Conservation (phyloP, 2,329 filamentous ascomycete genomes). For the Colletotrichum spaethianum region DNA sequence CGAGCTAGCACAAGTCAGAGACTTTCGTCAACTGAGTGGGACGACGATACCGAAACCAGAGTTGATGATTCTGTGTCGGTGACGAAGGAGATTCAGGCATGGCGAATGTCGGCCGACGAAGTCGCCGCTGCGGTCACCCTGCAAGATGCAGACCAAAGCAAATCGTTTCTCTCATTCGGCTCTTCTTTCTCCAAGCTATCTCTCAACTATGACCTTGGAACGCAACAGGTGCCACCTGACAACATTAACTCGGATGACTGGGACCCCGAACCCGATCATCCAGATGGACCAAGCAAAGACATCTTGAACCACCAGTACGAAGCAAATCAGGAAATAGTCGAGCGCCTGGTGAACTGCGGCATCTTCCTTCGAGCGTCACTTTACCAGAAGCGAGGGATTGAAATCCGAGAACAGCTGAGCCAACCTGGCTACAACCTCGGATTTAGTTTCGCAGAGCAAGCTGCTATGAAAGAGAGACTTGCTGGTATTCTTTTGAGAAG, state of each 20-base stretch:
- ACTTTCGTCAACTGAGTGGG: slow-evolving; percentile 27
- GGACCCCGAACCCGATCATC: slow-evolving; percentile 46
- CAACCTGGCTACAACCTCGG: slow-evolving; percentile 29
- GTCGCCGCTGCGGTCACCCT: slow-evolving; percentile 46
- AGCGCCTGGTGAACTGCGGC: slow-evolving; percentile 41
- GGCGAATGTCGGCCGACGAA: slow-evolving; percentile 47
- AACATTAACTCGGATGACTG: slow-evolving; percentile 41
- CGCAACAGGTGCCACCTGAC: background rate
- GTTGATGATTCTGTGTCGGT: slow-evolving; percentile 32
- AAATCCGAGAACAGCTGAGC: slow-evolving; percentile 43
- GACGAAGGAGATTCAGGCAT: slow-evolving; percentile 45
- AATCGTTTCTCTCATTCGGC: slow-evolving; percentile 17
- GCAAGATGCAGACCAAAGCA: slow-evolving; percentile 24
- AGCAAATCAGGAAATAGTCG: slow-evolving; percentile 46
- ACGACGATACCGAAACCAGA: slow-evolving; percentile 36
- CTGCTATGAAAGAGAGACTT: slow-evolving; percentile 46
- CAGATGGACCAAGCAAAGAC: slow-evolving; percentile 42
- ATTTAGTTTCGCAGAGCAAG: slow-evolving; percentile 37
- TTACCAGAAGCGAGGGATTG: slow-evolving; percentile 46
- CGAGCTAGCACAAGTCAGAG: background rate
- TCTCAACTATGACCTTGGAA: background rate
- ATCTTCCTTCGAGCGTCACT: slow-evolving; percentile 45
- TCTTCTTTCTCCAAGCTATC: slow-evolving; percentile 11
- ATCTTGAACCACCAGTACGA: slow-evolving; percentile 43
- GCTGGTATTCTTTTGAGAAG: slow-evolving; percentile 47